A percentile compares a stretch with the other conserved stretches of the same genome.
These are phyloP conservation scores for Pelargonium cotyledonis DNA, from an alignment of 441 rosid species.

Conservation along the genomic window DNA sequence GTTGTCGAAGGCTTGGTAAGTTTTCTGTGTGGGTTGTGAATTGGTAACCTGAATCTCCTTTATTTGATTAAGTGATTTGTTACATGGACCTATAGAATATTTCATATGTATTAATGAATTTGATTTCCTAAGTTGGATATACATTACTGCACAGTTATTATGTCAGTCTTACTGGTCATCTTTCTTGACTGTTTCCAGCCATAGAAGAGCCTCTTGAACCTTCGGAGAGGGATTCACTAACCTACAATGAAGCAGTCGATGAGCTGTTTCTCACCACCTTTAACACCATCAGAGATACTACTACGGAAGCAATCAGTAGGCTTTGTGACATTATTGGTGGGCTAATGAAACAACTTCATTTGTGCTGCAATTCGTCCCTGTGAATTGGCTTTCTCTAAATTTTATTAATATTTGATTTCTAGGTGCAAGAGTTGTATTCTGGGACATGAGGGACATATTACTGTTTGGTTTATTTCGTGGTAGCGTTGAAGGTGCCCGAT, in stretches of 20 bases:
- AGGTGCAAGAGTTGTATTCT: constrained; percentile 84
- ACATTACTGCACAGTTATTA: neutral
- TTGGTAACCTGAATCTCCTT: constrained; percentile 4
- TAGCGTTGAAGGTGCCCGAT: constrained; percentile 65
- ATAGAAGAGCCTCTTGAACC: constrained; percentile 37
- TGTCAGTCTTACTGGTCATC: constrained; percentile 10
- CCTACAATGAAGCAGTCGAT: constrained; percentile 64
- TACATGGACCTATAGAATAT: neutral
- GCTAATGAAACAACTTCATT: constrained; percentile 21
- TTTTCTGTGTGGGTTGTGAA: constrained; percentile 19
- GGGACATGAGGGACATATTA: constrained; percentile 85
- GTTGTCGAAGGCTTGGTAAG: constrained; percentile 43
- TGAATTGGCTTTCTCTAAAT: neutral
- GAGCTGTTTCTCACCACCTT: constrained; percentile 82
- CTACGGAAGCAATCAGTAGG: constrained; percentile 46
- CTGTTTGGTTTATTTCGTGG: constrained; percentile 64
- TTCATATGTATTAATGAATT: neutral
- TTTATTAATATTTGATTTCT: constrained; percentile 15
- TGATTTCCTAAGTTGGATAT: neutral
- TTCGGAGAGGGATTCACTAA: constrained; percentile 41
- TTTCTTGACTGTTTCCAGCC: constrained; percentile 23
- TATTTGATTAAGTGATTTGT: constrained; percentile 7
- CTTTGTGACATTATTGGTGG: constrained; percentile 73
- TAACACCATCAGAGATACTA: constrained; percentile 61
- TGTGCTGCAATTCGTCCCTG: neutral